Evolutionary conservation across 192 early-diverging fungal species (phyloP), one percentile per base, ranked within the genome.

Genomic region (Radiomyces spectabilis): DNA sequence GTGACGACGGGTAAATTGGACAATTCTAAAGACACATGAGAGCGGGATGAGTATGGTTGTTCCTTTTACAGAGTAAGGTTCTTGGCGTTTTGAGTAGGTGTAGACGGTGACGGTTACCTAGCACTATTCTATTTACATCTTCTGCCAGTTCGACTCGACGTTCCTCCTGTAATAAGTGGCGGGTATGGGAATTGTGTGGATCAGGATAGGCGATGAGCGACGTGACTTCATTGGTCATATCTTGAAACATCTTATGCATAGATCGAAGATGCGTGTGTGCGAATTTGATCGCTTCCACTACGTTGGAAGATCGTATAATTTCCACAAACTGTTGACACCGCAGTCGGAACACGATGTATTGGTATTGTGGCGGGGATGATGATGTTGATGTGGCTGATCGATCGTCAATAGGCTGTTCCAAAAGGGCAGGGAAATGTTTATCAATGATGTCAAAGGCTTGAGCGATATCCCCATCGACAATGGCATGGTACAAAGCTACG

Each of bases 291-390:
- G 46, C 46, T 15, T 48, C 46, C 26, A 48, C 46, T 27, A 29
- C 46, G 24, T 5, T 48, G 6, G 46, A 25, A 12, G 46, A 48
- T 31, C 46, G 46, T 3, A 48, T 15, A 1, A 48, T 48, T 2
- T 48, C 46, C 9, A 48, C 30, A 31, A 48, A 48, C 27, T 48
- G 46, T 1, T 48, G 46, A 31, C 46, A 48, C 21, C 46, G 46
- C 16, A 48, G 24, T 27, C 30, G 24, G 29, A 48, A 48, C 24
- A 48, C 15, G 13, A 48, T 27, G 6, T 26, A 13, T 35, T 8
- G 33, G 6, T 8, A 8, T 35, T 13, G 13, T 35, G 33, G 5
- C 33, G 13, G 5, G 5, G 33, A 5, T 35, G 13, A 8, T 13
- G 13, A 8, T 13, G 33, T 35, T 35, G 33, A 8, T 35, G 33